phyloP scores from a whole-genome alignment of 1,139 yeast genomes.

The Lodderomyces pseudojiufengensis region DNA sequence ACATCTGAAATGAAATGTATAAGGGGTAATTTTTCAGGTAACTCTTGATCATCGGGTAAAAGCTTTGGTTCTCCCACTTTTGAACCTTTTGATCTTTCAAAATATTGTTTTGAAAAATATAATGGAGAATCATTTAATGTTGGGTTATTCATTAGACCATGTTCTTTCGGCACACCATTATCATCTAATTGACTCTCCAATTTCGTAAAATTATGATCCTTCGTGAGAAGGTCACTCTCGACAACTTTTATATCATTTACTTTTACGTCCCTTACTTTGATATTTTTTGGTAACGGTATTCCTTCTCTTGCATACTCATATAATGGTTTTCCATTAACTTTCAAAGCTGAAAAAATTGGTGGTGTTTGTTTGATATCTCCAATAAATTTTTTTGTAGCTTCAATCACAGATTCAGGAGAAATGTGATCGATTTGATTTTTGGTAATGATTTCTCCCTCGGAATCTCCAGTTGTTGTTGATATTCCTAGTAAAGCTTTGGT shows the following conservation, averaged over 20 bases:
- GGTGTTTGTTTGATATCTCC: slow-evolving; percentile 89
- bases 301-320: slow-evolving; percentile 95
- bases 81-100: slow-evolving; percentile 33
- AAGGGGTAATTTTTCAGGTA: slow-evolving; percentile 50
- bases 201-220: slow-evolving; percentile 53
- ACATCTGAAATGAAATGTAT: slow-evolving; percentile 74
- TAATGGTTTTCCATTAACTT: slow-evolving; percentile 90
- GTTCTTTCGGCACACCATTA: slow-evolving; percentile 47
- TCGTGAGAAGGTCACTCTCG: slow-evolving; percentile 49
- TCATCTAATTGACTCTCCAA: slow-evolving; percentile 52
- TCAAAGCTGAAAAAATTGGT: slow-evolving; percentile 90
- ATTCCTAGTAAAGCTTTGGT: slow-evolving; percentile 85
- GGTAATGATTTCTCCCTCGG: slow-evolving; percentile 77
- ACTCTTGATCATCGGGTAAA: slow-evolving; percentile 21
- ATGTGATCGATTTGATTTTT: slow-evolving; percentile 57
- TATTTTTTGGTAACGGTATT: slow-evolving; percentile 74
- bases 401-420: slow-evolving; percentile 48
- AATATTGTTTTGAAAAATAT: slow-evolving; percentile 53
- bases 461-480: slow-evolving; percentile 90
- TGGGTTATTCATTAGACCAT: slow-evolving; percentile 49
- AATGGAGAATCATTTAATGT: slow-evolving; percentile 62
- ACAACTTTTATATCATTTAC: slow-evolving; percentile 54
- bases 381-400: slow-evolving; percentile 56
- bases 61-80: slow-evolving; percentile 26
- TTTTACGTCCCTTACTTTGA: slow-evolving; percentile 70